phyloP scores from a whole-genome alignment of 2,329 filamentous ascomycete genomes.

The Gnomoniopsis sp. region DNA sequence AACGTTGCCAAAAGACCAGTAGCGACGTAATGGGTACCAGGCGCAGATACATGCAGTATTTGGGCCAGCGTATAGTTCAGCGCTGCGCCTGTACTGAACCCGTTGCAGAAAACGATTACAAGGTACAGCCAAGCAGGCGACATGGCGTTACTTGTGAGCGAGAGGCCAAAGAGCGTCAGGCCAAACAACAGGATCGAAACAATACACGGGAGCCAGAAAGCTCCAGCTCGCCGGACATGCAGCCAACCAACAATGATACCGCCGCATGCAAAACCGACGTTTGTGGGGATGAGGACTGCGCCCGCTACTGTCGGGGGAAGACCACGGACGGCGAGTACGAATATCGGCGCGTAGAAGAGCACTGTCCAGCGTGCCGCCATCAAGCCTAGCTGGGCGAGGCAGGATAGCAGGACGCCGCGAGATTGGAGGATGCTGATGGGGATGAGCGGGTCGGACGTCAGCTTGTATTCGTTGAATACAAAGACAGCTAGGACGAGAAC shows the following conservation, averaged over 20 bases:
- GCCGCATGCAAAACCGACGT: constrained; percentile 72
- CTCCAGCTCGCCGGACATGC: constrained; percentile 69
- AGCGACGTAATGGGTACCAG: constrained; percentile 68
- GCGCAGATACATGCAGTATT: constrained; percentile 66
- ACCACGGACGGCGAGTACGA: constrained; percentile 71
- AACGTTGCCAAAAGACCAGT: constrained; percentile 77
- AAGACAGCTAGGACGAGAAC: constrained; percentile 49
- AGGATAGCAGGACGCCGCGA: constrained; percentile 68
- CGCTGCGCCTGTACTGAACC: constrained; percentile 66
- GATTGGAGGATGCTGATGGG: constrained; percentile 68
- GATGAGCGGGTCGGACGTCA: constrained; percentile 69
- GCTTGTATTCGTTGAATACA: constrained; percentile 58
- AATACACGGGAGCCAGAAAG: constrained; percentile 67
- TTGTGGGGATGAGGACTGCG: constrained; percentile 76
- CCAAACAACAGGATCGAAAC: constrained; percentile 61
- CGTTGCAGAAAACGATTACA: constrained; percentile 63
- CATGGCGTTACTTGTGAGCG: constrained; percentile 48
- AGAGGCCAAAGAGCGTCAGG: constrained; percentile 54
- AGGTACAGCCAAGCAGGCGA: constrained; percentile 54
- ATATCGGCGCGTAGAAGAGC: constrained; percentile 77
- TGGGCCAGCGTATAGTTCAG: constrained; percentile 83
- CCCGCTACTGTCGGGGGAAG: constrained; percentile 69
- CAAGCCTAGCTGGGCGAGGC: constrained; percentile 69
- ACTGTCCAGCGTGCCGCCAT: constrained; percentile 81
- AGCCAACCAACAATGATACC: constrained; percentile 71